These are phyloP conservation scores for Acorus gramineus DNA, from an alignment of 106 monocot genomes.

Conservation along the genomic window DNA sequence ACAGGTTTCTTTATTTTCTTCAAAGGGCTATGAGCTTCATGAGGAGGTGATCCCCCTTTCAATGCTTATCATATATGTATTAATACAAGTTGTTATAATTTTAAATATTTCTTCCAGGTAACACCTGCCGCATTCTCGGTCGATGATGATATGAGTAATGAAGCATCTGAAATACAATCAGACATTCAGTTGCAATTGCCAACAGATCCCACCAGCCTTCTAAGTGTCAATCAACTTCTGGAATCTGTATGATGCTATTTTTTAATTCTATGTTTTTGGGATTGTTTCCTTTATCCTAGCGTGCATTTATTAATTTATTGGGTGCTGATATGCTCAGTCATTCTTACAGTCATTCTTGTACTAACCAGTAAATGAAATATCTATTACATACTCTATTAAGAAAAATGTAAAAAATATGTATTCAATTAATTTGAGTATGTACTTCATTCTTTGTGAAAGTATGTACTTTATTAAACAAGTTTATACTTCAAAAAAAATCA, in stretches of 20 bases:
- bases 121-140: constrained; percentile 16
- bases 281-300: too few species aligned
- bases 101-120: constrained; percentile 30
- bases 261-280: not conserved
- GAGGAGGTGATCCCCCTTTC: constrained; percentile 19
- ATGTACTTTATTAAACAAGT: too few species aligned
- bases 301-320: too few species aligned
- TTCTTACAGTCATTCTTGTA: too few species aligned
- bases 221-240: constrained; percentile 75
- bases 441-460: too few species aligned
- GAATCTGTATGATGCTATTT: constrained; percentile 45
- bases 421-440: too few species aligned
- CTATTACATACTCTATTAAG: too few species aligned
- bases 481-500: too few species aligned
- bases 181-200: constrained; percentile 21
- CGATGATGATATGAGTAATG: constrained; percentile 59
- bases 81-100: constrained; percentile 2
- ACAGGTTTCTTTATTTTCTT: constrained; percentile 13
- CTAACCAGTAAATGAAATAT: too few species aligned
- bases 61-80: not conserved
- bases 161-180: constrained; percentile 38
- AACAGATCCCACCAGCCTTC: constrained; percentile 23
- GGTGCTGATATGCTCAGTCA: too few species aligned
- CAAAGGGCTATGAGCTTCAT: constrained; percentile 13
- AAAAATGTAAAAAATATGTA: too few species aligned